These are phyloP conservation scores for Astrothelium subdiscretum DNA, from an alignment of 495 filamentous ascomycete genomes.

Conservation along the genomic window DNA sequence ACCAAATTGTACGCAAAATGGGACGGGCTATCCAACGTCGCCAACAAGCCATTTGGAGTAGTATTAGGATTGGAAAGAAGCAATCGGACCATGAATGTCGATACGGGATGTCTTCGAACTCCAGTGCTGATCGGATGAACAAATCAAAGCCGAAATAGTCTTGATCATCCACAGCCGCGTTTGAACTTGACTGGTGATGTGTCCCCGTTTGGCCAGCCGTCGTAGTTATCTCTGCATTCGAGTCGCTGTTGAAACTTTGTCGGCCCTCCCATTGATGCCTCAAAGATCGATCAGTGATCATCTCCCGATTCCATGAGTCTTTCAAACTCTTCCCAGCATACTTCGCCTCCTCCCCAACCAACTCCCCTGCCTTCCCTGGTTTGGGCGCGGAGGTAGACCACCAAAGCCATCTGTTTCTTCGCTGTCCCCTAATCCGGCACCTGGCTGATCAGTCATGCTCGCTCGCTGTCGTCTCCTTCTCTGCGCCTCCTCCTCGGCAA, in stretches of 20 bases:
- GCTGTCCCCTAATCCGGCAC: background rate
- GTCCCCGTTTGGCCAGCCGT: no score
- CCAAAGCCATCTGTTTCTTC: background rate
- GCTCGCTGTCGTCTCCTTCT: background rate
- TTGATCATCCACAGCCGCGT: no score
- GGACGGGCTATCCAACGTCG: background rate
- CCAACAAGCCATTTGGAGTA: background rate
- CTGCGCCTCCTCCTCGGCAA: background rate
- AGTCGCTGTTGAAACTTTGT: no score
- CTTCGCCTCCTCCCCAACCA: background rate
- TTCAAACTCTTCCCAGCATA: background rate
- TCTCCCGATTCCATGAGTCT: background rate
- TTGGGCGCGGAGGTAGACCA: background rate
- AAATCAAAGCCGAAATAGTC: no score
- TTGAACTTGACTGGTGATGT: no score
- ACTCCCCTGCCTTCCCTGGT: background rate
- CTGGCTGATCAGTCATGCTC: background rate
- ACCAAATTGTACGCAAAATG: background rate
- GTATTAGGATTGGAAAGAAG: background rate
- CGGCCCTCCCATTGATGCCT: background rate
- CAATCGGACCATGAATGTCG: no score
- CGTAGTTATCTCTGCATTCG: no score
- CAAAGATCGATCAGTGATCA: background rate
- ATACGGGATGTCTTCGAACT: background rate
- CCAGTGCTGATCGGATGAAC: no score